Percentiles rank a stretch among this genome's conserved stretches.
These are phyloP conservation scores for Mortierella sp. DNA, from an alignment of 371 early-diverging fungal species.

Conservation along the genomic window DNA sequence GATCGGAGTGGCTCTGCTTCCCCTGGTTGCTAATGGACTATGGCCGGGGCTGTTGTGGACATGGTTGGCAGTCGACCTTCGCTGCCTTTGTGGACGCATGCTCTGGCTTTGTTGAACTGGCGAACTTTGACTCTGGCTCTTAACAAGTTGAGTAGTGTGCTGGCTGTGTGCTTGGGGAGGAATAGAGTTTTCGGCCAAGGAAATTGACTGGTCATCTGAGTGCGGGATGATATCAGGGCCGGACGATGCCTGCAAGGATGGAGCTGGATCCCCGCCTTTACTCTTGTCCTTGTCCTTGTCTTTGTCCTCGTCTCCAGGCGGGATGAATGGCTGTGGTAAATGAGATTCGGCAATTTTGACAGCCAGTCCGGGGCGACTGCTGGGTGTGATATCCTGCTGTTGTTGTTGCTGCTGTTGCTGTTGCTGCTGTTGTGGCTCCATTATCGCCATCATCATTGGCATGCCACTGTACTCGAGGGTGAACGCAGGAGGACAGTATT, in stretches of 20 bases:
- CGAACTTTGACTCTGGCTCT: conserved; percentile 24
- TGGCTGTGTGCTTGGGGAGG: conserved; percentile 23
- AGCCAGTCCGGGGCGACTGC: conserved; percentile 3
- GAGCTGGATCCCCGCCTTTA: conserved; percentile 6
- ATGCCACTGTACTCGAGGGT: conserved; percentile 40
- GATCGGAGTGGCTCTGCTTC: neutral
- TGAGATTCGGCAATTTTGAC: neutral
- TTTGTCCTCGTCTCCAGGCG: conserved; percentile 10
- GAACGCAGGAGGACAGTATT: conserved; percentile 47
- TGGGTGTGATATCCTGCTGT: conserved; percentile 17
- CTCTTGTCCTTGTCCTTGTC: neutral
- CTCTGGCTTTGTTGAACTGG: conserved; percentile 12
- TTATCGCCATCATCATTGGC: conserved; percentile 42
- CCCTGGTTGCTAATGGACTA: conserved; percentile 10
- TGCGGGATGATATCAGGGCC: conserved; percentile 28
- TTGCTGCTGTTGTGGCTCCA: conserved; percentile 29
- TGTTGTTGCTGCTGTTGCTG: conserved; percentile 20
- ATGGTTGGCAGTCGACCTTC: conserved; percentile 8
- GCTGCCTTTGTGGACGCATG: conserved; percentile 23
- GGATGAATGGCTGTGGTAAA: conserved; percentile 10
- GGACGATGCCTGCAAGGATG: neutral
- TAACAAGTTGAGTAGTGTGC: conserved; percentile 12
- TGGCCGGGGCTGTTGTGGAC: neutral
- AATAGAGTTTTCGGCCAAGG: conserved; percentile 39
- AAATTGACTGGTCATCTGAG: conserved; percentile 48